Evolutionary conservation across 805 yeast genomes (phyloP).

Genomic region (Candida rishiriensis): DNA sequence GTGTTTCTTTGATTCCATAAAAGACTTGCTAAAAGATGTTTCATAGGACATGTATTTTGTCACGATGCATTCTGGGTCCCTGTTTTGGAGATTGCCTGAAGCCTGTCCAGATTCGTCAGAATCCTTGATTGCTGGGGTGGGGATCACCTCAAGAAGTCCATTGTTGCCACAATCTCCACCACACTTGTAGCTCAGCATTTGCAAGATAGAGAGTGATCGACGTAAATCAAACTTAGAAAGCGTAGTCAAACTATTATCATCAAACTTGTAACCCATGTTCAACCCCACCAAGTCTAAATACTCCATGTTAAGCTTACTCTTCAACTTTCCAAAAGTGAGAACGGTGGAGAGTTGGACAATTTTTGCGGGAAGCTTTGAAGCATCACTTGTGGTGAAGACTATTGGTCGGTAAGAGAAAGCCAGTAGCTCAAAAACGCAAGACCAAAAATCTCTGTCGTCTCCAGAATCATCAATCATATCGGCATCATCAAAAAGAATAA

Average conservation of each 20-base stretch:
- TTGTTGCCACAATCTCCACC: slow-evolving; percentile 3
- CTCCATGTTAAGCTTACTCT: slow-evolving; percentile 3
- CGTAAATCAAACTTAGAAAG: slow-evolving; percentile 21
- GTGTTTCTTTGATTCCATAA: neutral
- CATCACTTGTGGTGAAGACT: slow-evolving; percentile 26
- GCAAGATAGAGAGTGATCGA: slow-evolving; percentile 26
- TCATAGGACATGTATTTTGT: neutral
- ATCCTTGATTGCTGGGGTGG: neutral
- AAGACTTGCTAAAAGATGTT: neutral
- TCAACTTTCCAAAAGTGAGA: slow-evolving; percentile 13
- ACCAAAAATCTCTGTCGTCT: slow-evolving; percentile 80
- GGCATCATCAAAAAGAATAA: slow-evolving; percentile 80
- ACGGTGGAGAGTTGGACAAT: slow-evolving; percentile 29
- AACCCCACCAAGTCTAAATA: slow-evolving; percentile 27
- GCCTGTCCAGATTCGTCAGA: neutral
- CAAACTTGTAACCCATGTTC: slow-evolving; percentile 23
- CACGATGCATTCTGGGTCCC: neutral
- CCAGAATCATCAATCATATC: slow-evolving; percentile 66
- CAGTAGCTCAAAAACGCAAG: slow-evolving; percentile 56
- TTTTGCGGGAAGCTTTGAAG: slow-evolving; percentile 23
- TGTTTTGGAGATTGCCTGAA: neutral
- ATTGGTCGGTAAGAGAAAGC: slow-evolving; percentile 33
- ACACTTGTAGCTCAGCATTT: slow-evolving; percentile 22
- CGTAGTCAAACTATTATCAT: slow-evolving; percentile 12
- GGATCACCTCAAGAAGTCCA: slow-evolving; percentile 11